phyloP scores from a whole-genome alignment of 2,329 filamentous ascomycete genomes.

The Blastomyces emzantsi region DNA sequence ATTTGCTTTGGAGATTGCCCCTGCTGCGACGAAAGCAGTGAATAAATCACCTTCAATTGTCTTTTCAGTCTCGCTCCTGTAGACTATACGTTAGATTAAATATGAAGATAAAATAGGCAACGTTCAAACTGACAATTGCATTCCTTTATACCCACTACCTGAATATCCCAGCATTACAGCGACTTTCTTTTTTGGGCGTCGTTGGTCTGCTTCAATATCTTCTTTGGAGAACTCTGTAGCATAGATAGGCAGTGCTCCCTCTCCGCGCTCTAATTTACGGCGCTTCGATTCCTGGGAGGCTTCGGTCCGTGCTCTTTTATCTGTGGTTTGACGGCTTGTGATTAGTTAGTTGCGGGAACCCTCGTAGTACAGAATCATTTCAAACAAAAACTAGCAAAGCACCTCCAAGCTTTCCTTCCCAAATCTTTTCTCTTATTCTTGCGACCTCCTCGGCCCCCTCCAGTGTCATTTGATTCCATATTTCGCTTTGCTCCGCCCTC shows the following conservation, averaged over 20 bases:
- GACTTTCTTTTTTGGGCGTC: slow-evolving; percentile 90
- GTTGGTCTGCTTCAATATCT: slow-evolving; percentile 78
- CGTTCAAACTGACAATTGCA: slow-evolving; percentile 59
- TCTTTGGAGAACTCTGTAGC: slow-evolving; percentile 58
- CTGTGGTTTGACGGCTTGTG: slow-evolving; percentile 42
- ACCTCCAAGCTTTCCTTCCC: slow-evolving; percentile 59
- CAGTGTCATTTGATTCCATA: slow-evolving; percentile 30
- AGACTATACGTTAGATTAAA: slow-evolving; percentile 9
- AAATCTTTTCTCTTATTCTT: slow-evolving; percentile 56
- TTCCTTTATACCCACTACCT: slow-evolving; percentile 92
- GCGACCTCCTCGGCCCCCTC: slow-evolving; percentile 28
- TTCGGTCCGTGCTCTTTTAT: slow-evolving; percentile 45
- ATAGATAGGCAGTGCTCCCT: slow-evolving; percentile 42
- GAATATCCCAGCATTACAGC: slow-evolving; percentile 94
- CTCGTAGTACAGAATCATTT: slow-evolving; percentile 11
- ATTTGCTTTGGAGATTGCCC: slow-evolving; percentile 93
- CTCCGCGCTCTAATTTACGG: slow-evolving; percentile 43
- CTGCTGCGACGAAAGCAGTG: slow-evolving; percentile 77
- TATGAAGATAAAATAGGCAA: background rate
- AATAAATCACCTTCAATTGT: slow-evolving; percentile 97
- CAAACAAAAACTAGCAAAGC: slow-evolving; percentile 14
- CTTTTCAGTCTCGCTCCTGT: slow-evolving; percentile 55
- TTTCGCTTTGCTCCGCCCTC: background rate
- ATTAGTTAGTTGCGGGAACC: slow-evolving; percentile 41
- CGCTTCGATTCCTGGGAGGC: slow-evolving; percentile 48